These are phyloP conservation scores for Casaregolazyma suthepensis DNA, from an alignment of 1,139 yeast species.

Conservation along the genomic window DNA sequence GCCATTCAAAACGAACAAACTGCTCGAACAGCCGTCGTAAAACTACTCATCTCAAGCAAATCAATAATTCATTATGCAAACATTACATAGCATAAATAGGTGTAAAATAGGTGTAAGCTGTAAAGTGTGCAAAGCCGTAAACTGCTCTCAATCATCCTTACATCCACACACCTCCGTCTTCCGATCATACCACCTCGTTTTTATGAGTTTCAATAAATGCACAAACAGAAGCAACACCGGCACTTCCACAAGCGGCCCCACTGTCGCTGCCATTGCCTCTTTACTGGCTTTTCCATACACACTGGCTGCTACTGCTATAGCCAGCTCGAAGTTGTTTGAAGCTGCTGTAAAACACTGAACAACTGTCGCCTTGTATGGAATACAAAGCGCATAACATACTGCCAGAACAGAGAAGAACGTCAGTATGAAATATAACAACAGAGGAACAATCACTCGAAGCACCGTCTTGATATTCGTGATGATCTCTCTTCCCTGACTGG, in stretches of 20 bases:
- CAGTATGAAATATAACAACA: conserved; percentile 43
- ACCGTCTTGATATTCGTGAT: conserved; percentile 47
- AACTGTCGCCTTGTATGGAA: conserved; percentile 37
- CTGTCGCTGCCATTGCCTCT: conserved; percentile 54
- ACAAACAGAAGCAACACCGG: conserved; percentile 45
- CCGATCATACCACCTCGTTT: neutral
- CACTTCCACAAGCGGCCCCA: conserved; percentile 54
- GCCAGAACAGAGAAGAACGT: conserved; percentile 44
- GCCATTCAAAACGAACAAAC: too few species aligned
- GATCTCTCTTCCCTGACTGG: conserved; percentile 48
- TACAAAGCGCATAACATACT: neutral
- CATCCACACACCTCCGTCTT: neutral
- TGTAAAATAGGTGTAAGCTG: too few species aligned
- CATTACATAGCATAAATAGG: too few species aligned
- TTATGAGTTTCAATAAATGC: conserved; percentile 9
- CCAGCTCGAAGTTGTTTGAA: conserved; percentile 50
- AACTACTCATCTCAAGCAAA: too few species aligned
- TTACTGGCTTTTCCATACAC: conserved; percentile 48
- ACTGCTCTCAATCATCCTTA: neutral
- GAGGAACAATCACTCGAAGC: conserved; percentile 47
- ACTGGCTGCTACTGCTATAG: conserved; percentile 50
- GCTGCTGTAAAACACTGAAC: conserved; percentile 57
- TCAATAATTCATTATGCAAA: too few species aligned
- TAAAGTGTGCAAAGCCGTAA: neutral
- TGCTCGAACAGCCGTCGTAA: too few species aligned